These are phyloP conservation scores for Haplosporangium sp. DNA, from an alignment of 371 early-diverging fungal species.

Conservation along the genomic window DNA sequence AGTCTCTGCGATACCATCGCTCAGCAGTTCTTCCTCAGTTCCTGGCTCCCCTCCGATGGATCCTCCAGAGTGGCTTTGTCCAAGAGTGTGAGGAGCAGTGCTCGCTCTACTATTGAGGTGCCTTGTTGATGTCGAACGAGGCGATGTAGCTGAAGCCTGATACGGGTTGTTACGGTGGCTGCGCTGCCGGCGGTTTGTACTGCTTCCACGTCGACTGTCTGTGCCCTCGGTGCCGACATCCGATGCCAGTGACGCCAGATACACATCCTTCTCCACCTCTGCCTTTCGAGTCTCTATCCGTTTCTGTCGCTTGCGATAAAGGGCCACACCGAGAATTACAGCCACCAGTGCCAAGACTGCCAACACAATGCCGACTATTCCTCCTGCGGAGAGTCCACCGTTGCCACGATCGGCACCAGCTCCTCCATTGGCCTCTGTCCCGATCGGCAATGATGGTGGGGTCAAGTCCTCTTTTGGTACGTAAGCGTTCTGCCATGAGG, in stretches of 20 bases:
- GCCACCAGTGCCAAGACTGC: conserved; percentile 11
- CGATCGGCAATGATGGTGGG: conserved; percentile 8
- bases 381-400: conserved; percentile 17
- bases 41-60: background rate
- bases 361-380: conserved; percentile 20
- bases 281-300: conserved; percentile 25
- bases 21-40: background rate
- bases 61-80: conserved; percentile 4
- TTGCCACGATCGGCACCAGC: background rate
- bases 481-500: conserved; percentile 20
- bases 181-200: conserved; percentile 6
- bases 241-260: conserved; percentile 22
- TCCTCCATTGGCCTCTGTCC: background rate
- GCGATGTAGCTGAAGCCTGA: conserved; percentile 8
- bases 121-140: conserved; percentile 25
- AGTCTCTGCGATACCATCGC: background rate
- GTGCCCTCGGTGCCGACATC: background rate
- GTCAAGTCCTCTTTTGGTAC: conserved; percentile 33
- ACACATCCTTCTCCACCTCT: conserved; percentile 38
- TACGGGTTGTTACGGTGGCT: conserved; percentile 20
- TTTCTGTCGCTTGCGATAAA: conserved; percentile 25
- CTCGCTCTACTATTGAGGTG: conserved; percentile 10
- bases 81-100: conserved; percentile 6
- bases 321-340: conserved; percentile 2
- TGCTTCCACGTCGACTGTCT: background rate